Evolutionary conservation across 2,329 filamentous ascomycete genomes (phyloP), one percentile per base, ranked within the genome.

Genomic region (Pestalotiopsis sp.): DNA sequence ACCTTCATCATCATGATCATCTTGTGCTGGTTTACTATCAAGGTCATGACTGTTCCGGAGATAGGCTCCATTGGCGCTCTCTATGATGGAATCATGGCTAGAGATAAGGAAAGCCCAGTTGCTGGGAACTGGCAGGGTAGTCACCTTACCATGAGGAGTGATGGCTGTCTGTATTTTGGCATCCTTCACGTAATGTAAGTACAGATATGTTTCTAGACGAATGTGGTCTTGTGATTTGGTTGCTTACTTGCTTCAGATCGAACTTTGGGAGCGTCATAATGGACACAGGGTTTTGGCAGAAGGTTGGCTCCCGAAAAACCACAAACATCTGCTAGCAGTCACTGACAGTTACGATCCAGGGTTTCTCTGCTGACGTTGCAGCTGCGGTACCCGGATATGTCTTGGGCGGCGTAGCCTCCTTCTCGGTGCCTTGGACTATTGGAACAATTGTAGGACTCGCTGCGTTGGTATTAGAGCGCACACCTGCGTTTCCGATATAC

Each of bases 251-350:
- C n/a, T n/a, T 12, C 11, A 58, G 52, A 3, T 58, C 52, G 12
- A 87, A 87, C 64, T 87, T 87, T 64, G 85, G 85, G 0, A 77
- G 86, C 0, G 85, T 87, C 11, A 85, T 87, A 70, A 85, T 87
- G 82, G 85, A 84, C 67, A 86, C 85, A 1, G 83, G 83, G 31
- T 87, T 86, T 75, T 87, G 86, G 64, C 82, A 84, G 70, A 86
- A 87, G 69, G 84, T 84, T 0, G 86, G 68, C 11, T 23, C 7
- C 11, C n/a, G 52, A 23, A 9, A 2, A 12, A 58, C 52, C 52
- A 7, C n/a, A n/a, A 58, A 12, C 3, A 12, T 58, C 4, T n/a
- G 14, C 14, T 58, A 58, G 13, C 4, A 13, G 7, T 12, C 11
- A 58, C 52, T 58, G n/a, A 58, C 12, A 58, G 11, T 23, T 6